phyloP scores from a whole-genome alignment of 2,329 filamentous ascomycete species.

The Fusarium napiforme region DNA sequence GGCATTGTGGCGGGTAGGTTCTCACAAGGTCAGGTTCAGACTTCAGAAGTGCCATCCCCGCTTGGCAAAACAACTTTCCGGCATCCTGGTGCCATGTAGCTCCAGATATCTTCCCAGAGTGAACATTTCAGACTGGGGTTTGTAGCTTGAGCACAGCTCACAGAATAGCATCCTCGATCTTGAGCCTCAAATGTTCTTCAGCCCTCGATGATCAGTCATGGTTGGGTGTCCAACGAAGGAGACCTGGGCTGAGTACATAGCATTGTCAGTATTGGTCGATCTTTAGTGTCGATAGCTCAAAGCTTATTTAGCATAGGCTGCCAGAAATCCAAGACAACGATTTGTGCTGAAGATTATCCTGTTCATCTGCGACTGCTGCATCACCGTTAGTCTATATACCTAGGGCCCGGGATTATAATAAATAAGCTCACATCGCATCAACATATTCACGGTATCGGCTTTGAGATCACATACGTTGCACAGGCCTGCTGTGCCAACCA shows the following conservation, averaged over 20 bases:
- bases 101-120: background rate
- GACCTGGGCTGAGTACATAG: background rate
- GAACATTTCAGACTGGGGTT: background rate
- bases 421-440: background rate
- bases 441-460: background rate
- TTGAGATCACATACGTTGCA: background rate
- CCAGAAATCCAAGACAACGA: background rate
- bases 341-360: background rate
- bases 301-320: background rate
- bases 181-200: background rate
- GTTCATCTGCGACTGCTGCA: background rate
- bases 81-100: background rate
- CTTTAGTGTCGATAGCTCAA: slow-evolving; percentile 6
- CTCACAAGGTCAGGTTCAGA: background rate
- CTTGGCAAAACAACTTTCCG: background rate
- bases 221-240: background rate
- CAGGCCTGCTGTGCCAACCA: background rate
- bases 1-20: slow-evolving; percentile 2
- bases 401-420: background rate
- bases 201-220: background rate
- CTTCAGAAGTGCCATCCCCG: background rate
- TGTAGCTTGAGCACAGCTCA: background rate
- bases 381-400: background rate
- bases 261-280: background rate
- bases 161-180: background rate